Evolutionary conservation across 2,329 filamentous ascomycete species (phyloP), one percentile per base, ranked within the genome.

Genomic region (Penicillium sp.): DNA sequence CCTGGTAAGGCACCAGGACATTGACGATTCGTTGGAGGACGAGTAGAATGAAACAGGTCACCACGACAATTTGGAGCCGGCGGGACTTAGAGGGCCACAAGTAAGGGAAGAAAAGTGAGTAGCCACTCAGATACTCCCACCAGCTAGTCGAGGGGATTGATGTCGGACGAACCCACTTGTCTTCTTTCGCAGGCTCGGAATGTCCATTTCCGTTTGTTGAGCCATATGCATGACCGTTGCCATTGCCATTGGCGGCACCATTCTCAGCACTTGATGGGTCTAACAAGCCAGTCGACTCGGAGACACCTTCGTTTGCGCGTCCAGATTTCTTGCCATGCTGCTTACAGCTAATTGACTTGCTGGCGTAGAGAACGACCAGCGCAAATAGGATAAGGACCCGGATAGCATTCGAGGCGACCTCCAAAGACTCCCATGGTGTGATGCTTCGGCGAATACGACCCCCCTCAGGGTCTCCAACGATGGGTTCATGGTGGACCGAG

Each of bases 121-220:
- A 99, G 46, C 93, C 92, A 62, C 89, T 87, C 59, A 97, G 80
- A 73, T 99, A 99, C 71, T 98, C 93, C 86, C 90, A 96, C 95
- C 95, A 99, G 52, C 88, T 95, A 64, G 90, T 91, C 65, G 90
- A 90, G 3, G 91, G 93, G 9, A 91, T 84, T 62, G 91, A 93
- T 37, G 89, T 89, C 2, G 93, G 93, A 65, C 93, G 89, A 73
- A 96, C 96, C 81, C 96, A 98, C 6, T 90, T 91, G 10, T 91
- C 88, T 60, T 81, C 75, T 48, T 75, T 76, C 22, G 80, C 72
- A 61, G 79, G 74, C 48, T 77, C 66, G 53, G 79, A 65, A 52
- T 67, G 67, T 52, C 72, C 70, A 37, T 67, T 70, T 39, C 59
- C 63, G 62, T 79, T 76, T 11, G 79, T 76, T 31, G 82, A 74